Evolutionary conservation across 768 basidiomycete species (phyloP), one percentile per base, ranked within the genome.

Genomic region (Termitomyces sp.): DNA sequence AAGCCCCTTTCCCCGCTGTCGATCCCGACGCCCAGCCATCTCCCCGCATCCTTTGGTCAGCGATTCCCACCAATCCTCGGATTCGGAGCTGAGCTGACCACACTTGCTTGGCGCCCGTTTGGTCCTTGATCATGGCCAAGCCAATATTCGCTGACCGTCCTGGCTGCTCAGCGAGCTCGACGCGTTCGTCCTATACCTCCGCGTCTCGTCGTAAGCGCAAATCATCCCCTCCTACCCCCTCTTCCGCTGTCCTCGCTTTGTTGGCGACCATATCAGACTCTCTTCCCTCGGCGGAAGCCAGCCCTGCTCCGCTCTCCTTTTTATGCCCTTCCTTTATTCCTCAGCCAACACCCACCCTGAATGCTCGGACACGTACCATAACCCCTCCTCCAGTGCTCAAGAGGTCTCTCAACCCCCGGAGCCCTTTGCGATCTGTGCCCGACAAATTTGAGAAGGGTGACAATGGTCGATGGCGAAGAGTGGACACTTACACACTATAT

Each of bases 401-500:
- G 63, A 53, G 52, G 62, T 12, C 41, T 35, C 25, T 41, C 29
- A 12, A 14, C n/a, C 43, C 34, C 19, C 31, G 27, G 19, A 19
- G 5, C 62, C 37, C 46, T 50, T 32, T 58, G 38, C 66, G 69
- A 56, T 65, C 65, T 53, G 56, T 89, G n/a, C 83, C 88, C 27
- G 78, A 81, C 65, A 82, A 72, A 64, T 90, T 77, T 66, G 69
- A 73, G 38, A 65, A 75, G 61, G 82, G 73, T n/a, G 37, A 69
- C 11, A 84, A 87, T 72, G 82, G 80, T 4, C 62, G 73, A 53
- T 89, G 87, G 87, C 77, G 79, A 42, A 82, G 76, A 66, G 74
- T 80, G 2, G 71, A 74, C 9, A 62, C 66, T 27, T 90, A 85
- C 72, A 81, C 84, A 12, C 70, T 89, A 38, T 89, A 85, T 62